Evolutionary conservation across 2,329 filamentous ascomycete genomes (phyloP).

Genomic region (Macrophomina tecta): DNA sequence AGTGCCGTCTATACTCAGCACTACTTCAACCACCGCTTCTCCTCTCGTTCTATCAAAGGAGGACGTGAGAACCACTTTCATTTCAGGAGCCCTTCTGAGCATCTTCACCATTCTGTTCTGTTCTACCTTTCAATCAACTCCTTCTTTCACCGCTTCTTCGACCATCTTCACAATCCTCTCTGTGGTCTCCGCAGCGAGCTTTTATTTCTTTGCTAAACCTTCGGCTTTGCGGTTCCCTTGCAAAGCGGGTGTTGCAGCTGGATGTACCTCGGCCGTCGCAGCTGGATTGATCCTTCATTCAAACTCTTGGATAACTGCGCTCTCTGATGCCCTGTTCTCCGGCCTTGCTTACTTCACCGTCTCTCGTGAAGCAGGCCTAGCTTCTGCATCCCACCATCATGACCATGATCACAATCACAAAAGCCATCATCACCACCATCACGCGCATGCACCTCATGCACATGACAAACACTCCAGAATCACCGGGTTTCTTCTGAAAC

Average conservation of each 20-base stretch:
- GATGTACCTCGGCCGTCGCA: constrained; percentile 35
- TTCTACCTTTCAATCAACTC: constrained; percentile 40
- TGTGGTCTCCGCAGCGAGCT: constrained; percentile 49
- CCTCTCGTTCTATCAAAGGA: constrained; percentile 45
- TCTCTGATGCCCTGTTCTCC: not conserved
- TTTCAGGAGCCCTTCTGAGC: constrained; percentile 47
- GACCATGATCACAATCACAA: constrained; percentile 36
- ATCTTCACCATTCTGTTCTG: constrained; percentile 45
- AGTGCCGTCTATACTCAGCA: not conserved
- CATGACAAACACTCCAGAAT: constrained; percentile 67
- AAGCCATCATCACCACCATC: constrained; percentile 40
- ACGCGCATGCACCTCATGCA: constrained; percentile 29
- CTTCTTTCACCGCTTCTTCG: constrained; percentile 41
- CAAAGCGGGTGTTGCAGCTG: constrained; percentile 41
- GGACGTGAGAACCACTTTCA: constrained; percentile 51
- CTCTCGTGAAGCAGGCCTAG: not conserved
- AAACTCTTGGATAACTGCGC: constrained; percentile 28
- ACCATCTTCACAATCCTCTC: constrained; percentile 49
- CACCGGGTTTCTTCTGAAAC: constrained; percentile 74
- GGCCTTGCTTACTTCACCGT: constrained; percentile 6
- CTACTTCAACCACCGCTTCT: constrained; percentile 30
- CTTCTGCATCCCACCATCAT: constrained; percentile 32
- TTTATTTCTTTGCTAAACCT: constrained; percentile 51
- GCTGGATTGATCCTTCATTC: constrained; percentile 39
- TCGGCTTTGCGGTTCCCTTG: constrained; percentile 47